A percentile compares a stretch with the other conserved stretches of the same genome.
phyloP scores from a whole-genome alignment of 768 basidiomycete species.

The Trametes maxima region DNA sequence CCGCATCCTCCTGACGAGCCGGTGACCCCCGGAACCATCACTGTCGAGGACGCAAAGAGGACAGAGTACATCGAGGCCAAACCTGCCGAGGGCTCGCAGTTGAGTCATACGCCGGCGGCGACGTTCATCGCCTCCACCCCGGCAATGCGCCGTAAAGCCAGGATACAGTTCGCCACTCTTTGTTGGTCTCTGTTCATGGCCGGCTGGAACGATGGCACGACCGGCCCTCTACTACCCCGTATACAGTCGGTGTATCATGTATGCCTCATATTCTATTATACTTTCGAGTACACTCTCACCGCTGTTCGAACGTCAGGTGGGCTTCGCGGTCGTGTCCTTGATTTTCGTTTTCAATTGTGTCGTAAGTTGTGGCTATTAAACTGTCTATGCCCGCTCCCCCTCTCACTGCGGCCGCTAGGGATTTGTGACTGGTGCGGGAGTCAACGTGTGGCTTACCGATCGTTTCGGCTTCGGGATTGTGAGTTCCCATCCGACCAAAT shows the following conservation, averaged over 20 bases:
- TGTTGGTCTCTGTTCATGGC: slow-evolving; percentile 61
- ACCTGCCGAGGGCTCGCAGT: neutral
- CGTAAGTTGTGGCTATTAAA: slow-evolving; percentile 34
- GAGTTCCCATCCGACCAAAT: neutral
- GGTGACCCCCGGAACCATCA: neutral
- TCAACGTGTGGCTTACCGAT: slow-evolving; percentile 52
- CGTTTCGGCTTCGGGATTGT: slow-evolving; percentile 54
- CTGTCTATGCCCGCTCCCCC: neutral
- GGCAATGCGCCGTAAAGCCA: slow-evolving; percentile 14
- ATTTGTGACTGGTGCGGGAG: slow-evolving; percentile 47
- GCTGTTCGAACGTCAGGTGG: slow-evolving; percentile 36
- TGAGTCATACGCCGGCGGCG: neutral
- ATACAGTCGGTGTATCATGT: slow-evolving; percentile 63
- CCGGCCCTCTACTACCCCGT: slow-evolving; percentile 73
- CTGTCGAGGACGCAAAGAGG: slow-evolving; percentile 13
- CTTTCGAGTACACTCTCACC: neutral
- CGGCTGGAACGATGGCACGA: slow-evolving; percentile 80
- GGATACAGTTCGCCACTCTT: slow-evolving; percentile 54
- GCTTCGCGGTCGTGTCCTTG: slow-evolving; percentile 57
- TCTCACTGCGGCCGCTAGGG: slow-evolving; percentile 35
- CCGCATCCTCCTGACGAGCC: slow-evolving; percentile 16
- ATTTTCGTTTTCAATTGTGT: slow-evolving; percentile 56
- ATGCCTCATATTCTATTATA: slow-evolving; percentile 4
- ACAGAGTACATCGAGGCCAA: slow-evolving; percentile 19
- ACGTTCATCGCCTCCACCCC: slow-evolving; percentile 13